Base-by-base conservation (phyloP, 495 filamentous ascomycete genomes). In the Articulospora tetracladia region DNA sequence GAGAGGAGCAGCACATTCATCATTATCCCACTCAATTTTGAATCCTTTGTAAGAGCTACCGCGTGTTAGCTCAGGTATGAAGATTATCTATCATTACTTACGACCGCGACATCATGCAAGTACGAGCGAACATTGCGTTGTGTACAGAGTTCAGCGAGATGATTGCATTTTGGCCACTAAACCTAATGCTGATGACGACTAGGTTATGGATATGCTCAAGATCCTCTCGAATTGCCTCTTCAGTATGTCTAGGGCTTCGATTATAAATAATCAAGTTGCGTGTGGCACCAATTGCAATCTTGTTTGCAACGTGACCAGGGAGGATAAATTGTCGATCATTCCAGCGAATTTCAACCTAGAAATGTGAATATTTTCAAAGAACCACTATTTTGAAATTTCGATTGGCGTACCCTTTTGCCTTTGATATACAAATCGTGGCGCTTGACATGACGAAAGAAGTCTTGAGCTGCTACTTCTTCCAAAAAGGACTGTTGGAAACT, bases 161-260 rank as follows among this genome's bases (percentile, higher is more conserved):
- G 70, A 83, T 80, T 39, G 80, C 86, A 68, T 83, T 82, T 32
- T 70, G 65, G 24, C 76, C 78, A 20, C 75, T 68, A 69, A 88
- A 86, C 32, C 74, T 74, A 22, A 93, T 74, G 57, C 82, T 82
- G 68, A 93, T 79, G 15, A 96, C 78, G 27, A 87, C 77, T 11
- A 93, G 75, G 64, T 90, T 90, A 69, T 92, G 83, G 62, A 95
- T 93, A 67, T 94, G 91, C 17, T 93, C 87, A 44, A 93, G 73
- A 64, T 96, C 87, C 4, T 87, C 82, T 1, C 88, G 83, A 47
- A 96, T 82, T 3, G 75, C 67, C 2, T 77, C 72, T 57, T 88
- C 86, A 0, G 86, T 91, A 59, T 91, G 78, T 53, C 75, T 79
- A 28, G 73, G 69, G 47, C 79, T 74, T 25, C 79, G 80, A 8